A percentile compares a stretch with the other conserved stretches of the same genome.
Conservation (phyloP, 495 filamentous ascomycete species). For the Xeromyces bisporus region DNA sequence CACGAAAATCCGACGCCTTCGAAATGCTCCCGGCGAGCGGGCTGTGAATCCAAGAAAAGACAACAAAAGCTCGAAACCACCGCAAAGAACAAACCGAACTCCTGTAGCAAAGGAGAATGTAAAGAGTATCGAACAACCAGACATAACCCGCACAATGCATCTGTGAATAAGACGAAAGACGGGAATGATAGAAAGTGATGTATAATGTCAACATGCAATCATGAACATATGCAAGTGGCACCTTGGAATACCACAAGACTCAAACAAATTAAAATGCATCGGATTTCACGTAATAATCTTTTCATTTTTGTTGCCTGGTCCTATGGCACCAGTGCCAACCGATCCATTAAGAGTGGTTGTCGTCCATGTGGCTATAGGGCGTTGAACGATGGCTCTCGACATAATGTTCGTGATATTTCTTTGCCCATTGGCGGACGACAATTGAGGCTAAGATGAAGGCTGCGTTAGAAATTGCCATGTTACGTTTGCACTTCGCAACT, state of each 20-base stretch:
- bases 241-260: conserved; percentile 15
- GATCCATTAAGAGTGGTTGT: conserved; percentile 19
- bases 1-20: not conserved
- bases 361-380: conserved; percentile 23
- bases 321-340: conserved; percentile 15
- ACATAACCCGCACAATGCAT: conserved; percentile 6
- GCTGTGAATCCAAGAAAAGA: conserved; percentile 4
- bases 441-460: conserved; percentile 53
- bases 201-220: conserved; percentile 28
- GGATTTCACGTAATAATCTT: no score
- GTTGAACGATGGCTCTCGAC: conserved; percentile 22
- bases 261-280: not conserved
- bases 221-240: conserved; percentile 32
- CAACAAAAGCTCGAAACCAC: conserved; percentile 9
- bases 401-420: conserved; percentile 42
- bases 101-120: conserved; percentile 14
- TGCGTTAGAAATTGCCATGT: not conserved
- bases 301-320: conserved; percentile 1
- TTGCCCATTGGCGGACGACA: conserved; percentile 81
- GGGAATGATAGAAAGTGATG: conserved; percentile 5
- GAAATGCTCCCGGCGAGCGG: not conserved
- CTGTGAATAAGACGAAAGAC: conserved; percentile 8
- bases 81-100: conserved; percentile 5
- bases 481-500: conserved; percentile 1
- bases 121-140: conserved; percentile 20